Percentiles rank a stretch among this genome's conserved stretches.
Evolutionary conservation across 805 yeast genomes (phyloP).

Genomic region (Starmerella sirachaensis): DNA sequence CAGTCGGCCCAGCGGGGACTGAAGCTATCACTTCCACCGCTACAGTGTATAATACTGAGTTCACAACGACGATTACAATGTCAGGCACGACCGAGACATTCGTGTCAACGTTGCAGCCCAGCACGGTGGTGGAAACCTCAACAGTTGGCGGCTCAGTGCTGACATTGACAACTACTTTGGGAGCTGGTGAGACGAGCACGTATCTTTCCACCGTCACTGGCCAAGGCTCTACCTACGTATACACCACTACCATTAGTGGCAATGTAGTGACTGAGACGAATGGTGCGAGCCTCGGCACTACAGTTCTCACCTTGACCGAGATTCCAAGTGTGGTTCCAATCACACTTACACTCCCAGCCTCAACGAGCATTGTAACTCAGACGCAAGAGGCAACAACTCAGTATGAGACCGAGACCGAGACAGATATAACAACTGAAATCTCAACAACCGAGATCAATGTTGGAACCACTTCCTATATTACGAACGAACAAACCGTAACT

Average conservation of each 20-base stretch:
- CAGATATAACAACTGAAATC: neutral
- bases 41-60: slow-evolving; percentile 6
- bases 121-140: slow-evolving; percentile 9
- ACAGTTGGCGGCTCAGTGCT: slow-evolving; percentile 6
- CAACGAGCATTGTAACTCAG: neutral
- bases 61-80: slow-evolving; percentile 5
- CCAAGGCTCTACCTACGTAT: slow-evolving; percentile 4
- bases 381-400: neutral
- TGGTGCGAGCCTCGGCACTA: slow-evolving; percentile 5
- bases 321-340: slow-evolving; percentile 12
- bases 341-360: slow-evolving; percentile 11
- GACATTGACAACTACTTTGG: slow-evolving; percentile 11
- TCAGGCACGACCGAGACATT: slow-evolving; percentile 5
- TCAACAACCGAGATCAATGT: neutral
- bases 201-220: slow-evolving; percentile 10
- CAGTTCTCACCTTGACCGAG: slow-evolving; percentile 11
- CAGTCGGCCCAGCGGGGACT: slow-evolving; percentile 4
- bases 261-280: slow-evolving; percentile 2
- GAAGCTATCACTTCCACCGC: slow-evolving; percentile 1
- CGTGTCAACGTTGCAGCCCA: slow-evolving; percentile 5
- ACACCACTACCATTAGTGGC: slow-evolving; percentile 6
- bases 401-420: neutral
- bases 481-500: neutral
- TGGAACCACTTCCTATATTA: neutral
- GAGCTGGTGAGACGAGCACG: slow-evolving; percentile 8